Conservation (phyloP, 1,284 basidiomycete species). For the Marasmius oreades region DNA sequence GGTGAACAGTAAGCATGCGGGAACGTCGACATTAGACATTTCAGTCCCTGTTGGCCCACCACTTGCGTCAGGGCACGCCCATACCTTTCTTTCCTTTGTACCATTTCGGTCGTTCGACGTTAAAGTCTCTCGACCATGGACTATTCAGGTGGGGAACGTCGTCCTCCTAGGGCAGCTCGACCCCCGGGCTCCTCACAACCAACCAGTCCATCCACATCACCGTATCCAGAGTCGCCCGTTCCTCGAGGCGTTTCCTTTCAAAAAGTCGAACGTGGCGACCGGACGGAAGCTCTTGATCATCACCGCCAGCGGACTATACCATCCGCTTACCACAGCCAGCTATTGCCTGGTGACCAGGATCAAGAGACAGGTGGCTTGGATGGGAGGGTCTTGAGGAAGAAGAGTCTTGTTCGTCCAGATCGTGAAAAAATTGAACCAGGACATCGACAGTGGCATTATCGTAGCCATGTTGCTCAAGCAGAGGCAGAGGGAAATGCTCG, state of each 20-base stretch:
- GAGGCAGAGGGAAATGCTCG: constrained; percentile 58
- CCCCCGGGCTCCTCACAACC: constrained; percentile 26
- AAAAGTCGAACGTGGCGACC: constrained; percentile 62
- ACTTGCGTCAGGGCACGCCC: not conserved
- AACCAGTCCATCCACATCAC: constrained; percentile 25
- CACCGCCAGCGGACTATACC: constrained; percentile 44
- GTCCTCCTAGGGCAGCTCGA: constrained; percentile 42
- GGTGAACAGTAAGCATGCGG: not conserved
- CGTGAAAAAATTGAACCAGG: constrained; percentile 95
- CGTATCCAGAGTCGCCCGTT: constrained; percentile 21
- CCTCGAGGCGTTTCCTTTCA: constrained; percentile 60
- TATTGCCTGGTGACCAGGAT: constrained; percentile 42
- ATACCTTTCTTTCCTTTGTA: not conserved
- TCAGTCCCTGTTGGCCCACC: not conserved
- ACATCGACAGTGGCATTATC: constrained; percentile 95
- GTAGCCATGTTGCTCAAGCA: constrained; percentile 83
- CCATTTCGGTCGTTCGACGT: not conserved
- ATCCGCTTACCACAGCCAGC: constrained; percentile 54
- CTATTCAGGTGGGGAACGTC: constrained; percentile 36
- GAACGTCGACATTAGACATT: not conserved
- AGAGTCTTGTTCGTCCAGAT: constrained; percentile 91
- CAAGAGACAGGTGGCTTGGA: constrained; percentile 44
- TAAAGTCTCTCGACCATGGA: constrained; percentile 33
- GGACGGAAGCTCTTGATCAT: constrained; percentile 50
- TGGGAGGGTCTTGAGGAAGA: constrained; percentile 70